A percentile compares a stretch with the other conserved stretches of the same genome.
These are phyloP conservation scores for Pelargonium nanum DNA, from an alignment of 345 rosid species.

Conservation along the genomic window DNA sequence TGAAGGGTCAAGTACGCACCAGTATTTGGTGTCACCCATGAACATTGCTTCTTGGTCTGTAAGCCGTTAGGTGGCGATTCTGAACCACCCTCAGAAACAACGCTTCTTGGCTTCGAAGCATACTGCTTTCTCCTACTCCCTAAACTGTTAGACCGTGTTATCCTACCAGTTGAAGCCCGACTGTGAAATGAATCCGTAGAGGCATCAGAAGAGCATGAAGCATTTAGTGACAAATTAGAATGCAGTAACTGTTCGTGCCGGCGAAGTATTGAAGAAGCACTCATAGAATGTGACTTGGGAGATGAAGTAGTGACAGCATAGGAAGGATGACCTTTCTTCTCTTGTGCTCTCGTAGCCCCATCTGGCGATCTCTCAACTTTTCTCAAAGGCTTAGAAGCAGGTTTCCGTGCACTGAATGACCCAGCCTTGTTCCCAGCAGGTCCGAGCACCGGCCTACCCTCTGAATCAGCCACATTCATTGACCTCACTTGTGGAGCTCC, in stretches of 20 bases:
- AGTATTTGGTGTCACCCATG: slow-evolving; percentile 81
- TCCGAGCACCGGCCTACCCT: slow-evolving; percentile 60
- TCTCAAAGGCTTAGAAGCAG: slow-evolving; percentile 48
- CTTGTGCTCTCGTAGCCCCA: slow-evolving; percentile 7
- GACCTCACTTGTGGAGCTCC: slow-evolving; percentile 59
- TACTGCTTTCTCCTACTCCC: slow-evolving; percentile 50
- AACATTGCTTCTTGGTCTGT: slow-evolving; percentile 56
- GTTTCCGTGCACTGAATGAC: slow-evolving; percentile 37
- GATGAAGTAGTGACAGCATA: slow-evolving; percentile 31
- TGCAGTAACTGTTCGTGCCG: slow-evolving; percentile 61
- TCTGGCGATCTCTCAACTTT: slow-evolving; percentile 38
- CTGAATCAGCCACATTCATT: slow-evolving; percentile 67
- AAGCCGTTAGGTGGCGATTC: slow-evolving; percentile 44
- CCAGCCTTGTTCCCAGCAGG: slow-evolving; percentile 59
- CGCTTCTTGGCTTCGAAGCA: slow-evolving; percentile 52
- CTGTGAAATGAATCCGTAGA: slow-evolving; percentile 84
- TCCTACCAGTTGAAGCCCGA: slow-evolving; percentile 69
- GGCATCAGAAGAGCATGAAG: slow-evolving; percentile 90
- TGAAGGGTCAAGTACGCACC: slow-evolving; percentile 32
- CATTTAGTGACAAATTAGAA: slow-evolving; percentile 65
- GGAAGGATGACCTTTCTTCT: slow-evolving; percentile 24
- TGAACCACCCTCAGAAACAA: slow-evolving; percentile 61
- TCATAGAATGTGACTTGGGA: slow-evolving; percentile 36
- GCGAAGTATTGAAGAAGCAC: slow-evolving; percentile 48
- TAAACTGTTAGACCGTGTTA: slow-evolving; percentile 41